Conservation (phyloP, 2,329 filamentous ascomycete genomes). For the Penicillium corylophilum region DNA sequence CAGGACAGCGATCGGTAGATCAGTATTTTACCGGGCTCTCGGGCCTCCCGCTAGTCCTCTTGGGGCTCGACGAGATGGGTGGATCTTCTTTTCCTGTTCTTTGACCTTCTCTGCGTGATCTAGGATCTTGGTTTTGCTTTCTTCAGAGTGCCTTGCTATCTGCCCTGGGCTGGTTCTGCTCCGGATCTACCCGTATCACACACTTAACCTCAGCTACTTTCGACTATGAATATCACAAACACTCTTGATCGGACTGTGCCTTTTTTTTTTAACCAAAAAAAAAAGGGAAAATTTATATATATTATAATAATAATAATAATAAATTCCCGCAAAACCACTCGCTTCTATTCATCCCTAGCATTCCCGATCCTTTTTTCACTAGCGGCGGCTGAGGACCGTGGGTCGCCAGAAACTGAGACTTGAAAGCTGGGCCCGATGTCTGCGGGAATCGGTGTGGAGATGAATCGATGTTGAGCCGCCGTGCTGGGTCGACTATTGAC, state of each 20-base stretch:
- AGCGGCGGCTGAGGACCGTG: constrained; percentile 17
- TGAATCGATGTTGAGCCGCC: background rate
- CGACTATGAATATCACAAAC: no score
- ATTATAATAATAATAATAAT: no score
- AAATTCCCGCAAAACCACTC: background rate
- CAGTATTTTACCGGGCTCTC: constrained; percentile 14
- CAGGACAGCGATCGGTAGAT: constrained; percentile 14
- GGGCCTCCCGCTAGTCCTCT: constrained; percentile 12
- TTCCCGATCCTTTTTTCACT: background rate
- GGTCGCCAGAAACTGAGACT: background rate
- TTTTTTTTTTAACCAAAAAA: no score
- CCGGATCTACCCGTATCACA: no score
- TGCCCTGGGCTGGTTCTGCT: background rate
- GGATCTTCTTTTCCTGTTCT: constrained; percentile 8
- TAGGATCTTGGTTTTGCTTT: background rate
- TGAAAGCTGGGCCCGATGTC: constrained; percentile 7
- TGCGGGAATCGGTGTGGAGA: constrained; percentile 5
- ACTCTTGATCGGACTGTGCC: no score
- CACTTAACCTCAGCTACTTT: no score
- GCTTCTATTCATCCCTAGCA: background rate
- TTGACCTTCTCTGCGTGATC: background rate
- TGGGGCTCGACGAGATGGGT: background rate
- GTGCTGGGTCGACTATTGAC: constrained; percentile 5
- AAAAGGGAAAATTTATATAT: no score
- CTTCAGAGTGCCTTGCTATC: background rate